Evolutionary conservation across 1,139 yeast genomes (phyloP).

Genomic region (Candida gigantensis): DNA sequence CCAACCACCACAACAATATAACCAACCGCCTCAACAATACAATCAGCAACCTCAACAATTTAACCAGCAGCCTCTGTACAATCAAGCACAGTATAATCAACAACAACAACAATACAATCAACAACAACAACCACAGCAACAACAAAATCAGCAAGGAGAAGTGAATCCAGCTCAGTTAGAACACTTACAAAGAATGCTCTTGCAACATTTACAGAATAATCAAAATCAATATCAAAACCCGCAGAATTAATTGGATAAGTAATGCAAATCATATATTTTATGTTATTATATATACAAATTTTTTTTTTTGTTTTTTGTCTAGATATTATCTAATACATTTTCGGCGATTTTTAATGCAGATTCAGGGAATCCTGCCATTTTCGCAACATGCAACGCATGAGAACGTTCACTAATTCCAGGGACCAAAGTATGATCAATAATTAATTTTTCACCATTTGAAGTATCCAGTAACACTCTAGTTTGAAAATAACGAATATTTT

Average conservation of each 20-base stretch:
- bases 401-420: constrained; percentile 78
- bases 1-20: constrained; percentile 3
- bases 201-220: constrained; percentile 14
- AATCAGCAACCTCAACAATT: constrained; percentile 3
- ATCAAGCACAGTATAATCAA: constrained; percentile 5
- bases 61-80: constrained; percentile 7
- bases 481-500: constrained; percentile 46
- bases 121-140: constrained; percentile 12
- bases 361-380: constrained; percentile 78
- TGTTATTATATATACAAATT: constrained; percentile 5
- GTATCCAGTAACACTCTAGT: constrained; percentile 42
- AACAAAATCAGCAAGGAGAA: constrained; percentile 12
- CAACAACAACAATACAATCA: constrained; percentile 8
- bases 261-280: constrained; percentile 1
- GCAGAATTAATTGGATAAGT: constrained; percentile 2
- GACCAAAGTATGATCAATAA: constrained; percentile 63
- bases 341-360: constrained; percentile 56
- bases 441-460: constrained; percentile 18
- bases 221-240: constrained; percentile 11
- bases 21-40: not conserved
- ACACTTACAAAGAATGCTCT: constrained; percentile 19
- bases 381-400: constrained; percentile 84
- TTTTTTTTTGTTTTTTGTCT: constrained; percentile 6
- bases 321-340: constrained; percentile 28
- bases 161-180: constrained; percentile 19